These are phyloP conservation scores for Aspergillus persii DNA, from an alignment of 2,329 filamentous ascomycete genomes.

Conservation along the genomic window DNA sequence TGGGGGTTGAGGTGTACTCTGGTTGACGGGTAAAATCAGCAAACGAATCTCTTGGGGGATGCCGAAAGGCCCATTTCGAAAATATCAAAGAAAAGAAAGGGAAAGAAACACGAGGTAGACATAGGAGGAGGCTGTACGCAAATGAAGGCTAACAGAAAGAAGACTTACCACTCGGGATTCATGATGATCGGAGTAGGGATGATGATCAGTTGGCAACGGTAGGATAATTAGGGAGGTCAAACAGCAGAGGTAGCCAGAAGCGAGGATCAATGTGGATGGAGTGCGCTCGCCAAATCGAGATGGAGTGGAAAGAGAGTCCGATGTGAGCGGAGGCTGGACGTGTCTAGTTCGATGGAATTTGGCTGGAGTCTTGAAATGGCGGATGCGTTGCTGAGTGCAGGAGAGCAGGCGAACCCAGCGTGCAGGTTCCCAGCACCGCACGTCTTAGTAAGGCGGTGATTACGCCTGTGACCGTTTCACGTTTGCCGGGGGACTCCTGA, in stretches of 20 bases:
- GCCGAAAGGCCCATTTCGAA: not conserved
- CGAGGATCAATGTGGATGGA: not conserved
- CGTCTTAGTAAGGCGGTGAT: not conserved
- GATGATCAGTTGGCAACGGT: constrained; percentile 5
- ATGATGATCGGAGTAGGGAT: constrained; percentile 35
- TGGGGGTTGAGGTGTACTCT: constrained; percentile 1
- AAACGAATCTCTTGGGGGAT: not conserved
- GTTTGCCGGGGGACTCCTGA: constrained; percentile 14
- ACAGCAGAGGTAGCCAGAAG: constrained; percentile 3
- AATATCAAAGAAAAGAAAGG: too few species aligned
- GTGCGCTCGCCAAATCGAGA: not conserved
- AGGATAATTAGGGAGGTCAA: constrained; percentile 5
- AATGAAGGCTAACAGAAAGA: constrained; percentile 3
- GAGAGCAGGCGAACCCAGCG: constrained; percentile 28
- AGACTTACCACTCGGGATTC: constrained; percentile 51
- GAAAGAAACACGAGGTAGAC: not conserved
- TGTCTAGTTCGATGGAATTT: constrained; percentile 20
- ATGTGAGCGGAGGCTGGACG: constrained; percentile 17
- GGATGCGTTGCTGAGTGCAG: constrained; percentile 29
- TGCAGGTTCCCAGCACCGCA: constrained; percentile 18
- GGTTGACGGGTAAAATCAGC: not conserved
- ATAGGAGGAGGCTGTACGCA: not conserved
- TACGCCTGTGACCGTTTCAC: constrained; percentile 23
- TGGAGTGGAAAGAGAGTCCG: not conserved
- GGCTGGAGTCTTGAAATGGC: constrained; percentile 25